Conservation (phyloP, 2,329 filamentous ascomycete genomes). For the Colletotrichum aenigma region DNA sequence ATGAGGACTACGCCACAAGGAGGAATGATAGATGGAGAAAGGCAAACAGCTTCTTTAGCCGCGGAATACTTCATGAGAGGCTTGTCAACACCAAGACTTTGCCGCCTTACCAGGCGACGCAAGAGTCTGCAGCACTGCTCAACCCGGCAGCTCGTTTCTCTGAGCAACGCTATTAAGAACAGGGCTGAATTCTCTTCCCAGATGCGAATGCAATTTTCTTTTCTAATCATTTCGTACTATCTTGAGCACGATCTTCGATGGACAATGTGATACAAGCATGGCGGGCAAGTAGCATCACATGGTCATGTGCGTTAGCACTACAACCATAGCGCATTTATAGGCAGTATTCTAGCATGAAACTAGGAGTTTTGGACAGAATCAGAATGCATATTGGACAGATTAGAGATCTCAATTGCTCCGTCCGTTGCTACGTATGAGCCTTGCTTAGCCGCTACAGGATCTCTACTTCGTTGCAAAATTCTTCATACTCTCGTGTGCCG, state of each 20-base stretch:
- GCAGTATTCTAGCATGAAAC: neutral
- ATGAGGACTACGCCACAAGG: neutral
- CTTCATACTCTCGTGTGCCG: neutral
- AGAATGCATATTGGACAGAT: neutral
- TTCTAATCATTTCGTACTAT: neutral
- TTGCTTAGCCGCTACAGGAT: too few relatives aligned
- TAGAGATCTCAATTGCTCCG: neutral
- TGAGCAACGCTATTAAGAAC: neutral
- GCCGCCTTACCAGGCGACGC: neutral
- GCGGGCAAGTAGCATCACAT: neutral
- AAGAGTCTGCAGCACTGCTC: neutral
- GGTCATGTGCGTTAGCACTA: neutral
- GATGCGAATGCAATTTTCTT: neutral
- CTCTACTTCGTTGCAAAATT: neutral
- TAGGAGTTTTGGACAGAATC: neutral
- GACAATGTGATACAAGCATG: neutral
- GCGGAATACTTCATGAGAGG: neutral
- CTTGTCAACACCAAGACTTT: neutral
- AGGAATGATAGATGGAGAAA: neutral
- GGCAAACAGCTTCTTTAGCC: neutral
- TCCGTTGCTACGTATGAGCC: accelerated
- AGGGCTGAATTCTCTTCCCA: neutral
- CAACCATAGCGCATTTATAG: neutral
- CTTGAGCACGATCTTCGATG: neutral
- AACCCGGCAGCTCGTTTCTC: neutral